Percentiles rank a stretch among this genome's conserved stretches.
Conservation (phyloP, 2,329 filamentous ascomycete genomes). For the Torrubiella hemipterigena region DNA sequence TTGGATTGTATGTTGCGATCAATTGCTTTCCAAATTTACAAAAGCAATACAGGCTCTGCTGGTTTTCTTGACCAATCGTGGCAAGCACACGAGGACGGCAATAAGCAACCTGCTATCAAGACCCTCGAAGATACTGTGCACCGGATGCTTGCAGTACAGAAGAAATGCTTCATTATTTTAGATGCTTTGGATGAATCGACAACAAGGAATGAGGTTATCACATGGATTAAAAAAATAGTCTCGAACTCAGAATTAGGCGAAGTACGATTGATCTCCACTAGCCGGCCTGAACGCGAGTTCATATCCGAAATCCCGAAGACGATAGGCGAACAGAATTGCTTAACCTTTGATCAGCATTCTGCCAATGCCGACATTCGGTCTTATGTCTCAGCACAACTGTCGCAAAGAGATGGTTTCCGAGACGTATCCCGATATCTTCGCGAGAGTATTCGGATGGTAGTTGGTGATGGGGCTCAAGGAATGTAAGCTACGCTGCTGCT, state of each 20-base stretch:
- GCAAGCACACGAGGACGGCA: neutral
- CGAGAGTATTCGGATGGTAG: neutral
- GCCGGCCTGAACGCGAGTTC: neutral
- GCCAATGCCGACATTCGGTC: neutral
- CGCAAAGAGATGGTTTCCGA: neutral
- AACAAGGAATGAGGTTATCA: neutral
- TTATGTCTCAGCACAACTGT: neutral
- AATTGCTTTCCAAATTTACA: conserved; percentile 1
- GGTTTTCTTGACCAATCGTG: neutral
- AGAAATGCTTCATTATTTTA: neutral
- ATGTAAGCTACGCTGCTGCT: neutral
- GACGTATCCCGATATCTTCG: neutral
- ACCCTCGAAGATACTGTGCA: neutral
- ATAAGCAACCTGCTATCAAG: neutral
- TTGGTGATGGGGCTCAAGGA: neutral
- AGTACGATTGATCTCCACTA: neutral
- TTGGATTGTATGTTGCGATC: conserved; percentile 1
- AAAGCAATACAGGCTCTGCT: neutral
- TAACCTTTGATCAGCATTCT: neutral
- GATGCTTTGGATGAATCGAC: neutral
- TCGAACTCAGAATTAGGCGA: neutral
- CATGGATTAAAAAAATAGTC: neutral
- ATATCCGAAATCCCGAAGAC: neutral
- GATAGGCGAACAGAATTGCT: conserved; percentile 1
- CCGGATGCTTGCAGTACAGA: neutral